Evolutionary conservation across 1,284 basidiomycete species (phyloP).

Genomic region (Ustilago vetiveriae): DNA sequence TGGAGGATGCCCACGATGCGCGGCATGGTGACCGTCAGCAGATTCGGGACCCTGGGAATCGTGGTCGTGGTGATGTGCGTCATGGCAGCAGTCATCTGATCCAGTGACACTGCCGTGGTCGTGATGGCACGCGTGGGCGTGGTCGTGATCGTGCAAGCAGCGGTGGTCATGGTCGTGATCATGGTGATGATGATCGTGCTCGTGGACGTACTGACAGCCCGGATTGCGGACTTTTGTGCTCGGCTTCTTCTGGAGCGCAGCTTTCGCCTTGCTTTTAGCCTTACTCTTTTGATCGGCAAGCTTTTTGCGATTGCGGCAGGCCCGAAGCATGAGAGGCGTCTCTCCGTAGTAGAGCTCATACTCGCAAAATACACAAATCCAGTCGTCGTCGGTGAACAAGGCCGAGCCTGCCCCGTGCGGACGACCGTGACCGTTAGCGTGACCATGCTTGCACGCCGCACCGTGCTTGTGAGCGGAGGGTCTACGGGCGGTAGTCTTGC

Average conservation of each 20-base stretch:
- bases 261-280: slow-evolving; percentile 56
- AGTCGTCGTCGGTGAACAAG: slow-evolving; percentile 50
- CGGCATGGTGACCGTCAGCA: too few relatives aligned
- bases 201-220: slow-evolving; percentile 10
- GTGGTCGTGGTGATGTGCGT: slow-evolving; percentile 17
- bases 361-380: slow-evolving; percentile 68
- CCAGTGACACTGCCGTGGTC: slow-evolving; percentile 15
- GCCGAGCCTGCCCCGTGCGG: slow-evolving; percentile 25
- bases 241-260: slow-evolving; percentile 22
- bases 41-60: too few relatives aligned
- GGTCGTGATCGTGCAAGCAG: slow-evolving; percentile 9
- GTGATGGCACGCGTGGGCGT: slow-evolving; percentile 11
- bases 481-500: slow-evolving; percentile 36
- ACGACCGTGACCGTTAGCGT: slow-evolving; percentile 5
- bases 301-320: slow-evolving; percentile 62
- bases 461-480: slow-evolving; percentile 52
- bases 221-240: not conserved
- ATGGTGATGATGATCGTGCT: slow-evolving; percentile 13
- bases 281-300: slow-evolving; percentile 60
- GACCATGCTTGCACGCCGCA: slow-evolving; percentile 19
- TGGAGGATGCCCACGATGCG: not conserved
- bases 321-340: slow-evolving; percentile 51
- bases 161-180: slow-evolving; percentile 4
- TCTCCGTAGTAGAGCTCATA: slow-evolving; percentile 68
- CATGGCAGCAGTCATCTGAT: slow-evolving; percentile 2